Evolutionary conservation across 2,329 filamentous ascomycete genomes (phyloP).

Genomic region (Chaetomium sp.): DNA sequence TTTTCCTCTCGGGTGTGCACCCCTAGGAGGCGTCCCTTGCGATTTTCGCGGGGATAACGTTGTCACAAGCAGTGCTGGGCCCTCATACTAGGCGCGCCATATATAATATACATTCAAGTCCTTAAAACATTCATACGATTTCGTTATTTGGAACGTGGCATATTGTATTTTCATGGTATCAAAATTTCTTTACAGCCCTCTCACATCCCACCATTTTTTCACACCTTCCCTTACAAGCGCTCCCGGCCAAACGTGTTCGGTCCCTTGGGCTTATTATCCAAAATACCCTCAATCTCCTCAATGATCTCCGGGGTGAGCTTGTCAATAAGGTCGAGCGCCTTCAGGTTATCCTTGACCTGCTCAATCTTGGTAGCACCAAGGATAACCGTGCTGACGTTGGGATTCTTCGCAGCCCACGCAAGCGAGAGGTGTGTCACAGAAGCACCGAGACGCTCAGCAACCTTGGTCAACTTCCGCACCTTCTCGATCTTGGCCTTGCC

Average conservation of each 20-base stretch:
- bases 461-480: slow-evolving; percentile 51
- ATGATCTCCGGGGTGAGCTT: slow-evolving; percentile 53
- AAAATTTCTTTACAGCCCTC: neutral
- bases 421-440: slow-evolving; percentile 48
- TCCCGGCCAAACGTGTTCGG: slow-evolving; percentile 20
- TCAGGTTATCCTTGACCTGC: slow-evolving; percentile 54
- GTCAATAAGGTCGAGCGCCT: slow-evolving; percentile 44
- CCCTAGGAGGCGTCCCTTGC: no score
- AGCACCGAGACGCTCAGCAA: slow-evolving; percentile 58
- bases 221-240: neutral
- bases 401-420: slow-evolving; percentile 57
- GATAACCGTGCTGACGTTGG: slow-evolving; percentile 54
- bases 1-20: no score
- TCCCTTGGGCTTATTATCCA: slow-evolving; percentile 28
- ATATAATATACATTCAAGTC: no score
- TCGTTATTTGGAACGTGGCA: no score
- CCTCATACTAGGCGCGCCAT: no score
- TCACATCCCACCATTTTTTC: neutral
- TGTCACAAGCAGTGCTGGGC: no score
- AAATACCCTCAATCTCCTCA: slow-evolving; percentile 46
- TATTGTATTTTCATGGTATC: no score
- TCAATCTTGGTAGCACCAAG: slow-evolving; percentile 52
- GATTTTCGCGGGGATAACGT: no score
- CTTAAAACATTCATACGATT: no score
- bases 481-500: slow-evolving; percentile 47